phyloP scores from a whole-genome alignment of 2,329 filamentous ascomycete genomes.

The Penicillium sp. region DNA sequence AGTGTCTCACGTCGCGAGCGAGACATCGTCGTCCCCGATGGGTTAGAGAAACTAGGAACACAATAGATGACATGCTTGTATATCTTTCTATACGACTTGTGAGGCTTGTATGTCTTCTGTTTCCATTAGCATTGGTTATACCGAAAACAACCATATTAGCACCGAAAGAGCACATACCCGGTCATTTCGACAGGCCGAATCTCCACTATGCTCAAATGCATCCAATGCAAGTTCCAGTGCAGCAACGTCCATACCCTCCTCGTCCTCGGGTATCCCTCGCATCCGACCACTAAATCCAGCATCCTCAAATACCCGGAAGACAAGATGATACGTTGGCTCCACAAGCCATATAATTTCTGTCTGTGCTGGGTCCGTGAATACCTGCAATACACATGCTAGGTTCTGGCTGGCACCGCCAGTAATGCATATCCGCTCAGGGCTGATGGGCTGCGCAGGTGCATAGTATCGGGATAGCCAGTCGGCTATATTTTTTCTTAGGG shows the following conservation, averaged over 20 bases:
- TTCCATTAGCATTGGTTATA: slow-evolving; percentile 50
- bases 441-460: slow-evolving; percentile 36
- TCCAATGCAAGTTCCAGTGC: slow-evolving; percentile 52
- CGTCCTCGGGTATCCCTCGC: slow-evolving; percentile 70
- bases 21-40: slow-evolving; percentile 16
- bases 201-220: slow-evolving; percentile 38
- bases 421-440: slow-evolving; percentile 65
- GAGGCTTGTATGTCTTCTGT: slow-evolving; percentile 9
- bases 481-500: slow-evolving; percentile 64
- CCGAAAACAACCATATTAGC: background rate
- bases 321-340: slow-evolving; percentile 75
- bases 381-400: slow-evolving; percentile 68
- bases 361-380: slow-evolving; percentile 71
- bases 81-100: slow-evolving; percentile 10
- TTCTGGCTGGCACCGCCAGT: slow-evolving; percentile 81
- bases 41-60: slow-evolving; percentile 20
- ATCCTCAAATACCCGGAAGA: slow-evolving; percentile 76
- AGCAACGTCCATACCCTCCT: slow-evolving; percentile 68
- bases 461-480: slow-evolving; percentile 66
- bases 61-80: slow-evolving; percentile 22
- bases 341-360: slow-evolving; percentile 74
- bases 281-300: slow-evolving; percentile 65
- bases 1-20: slow-evolving; percentile 57
- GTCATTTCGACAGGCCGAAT: background rate
- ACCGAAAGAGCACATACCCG: background rate